Evolutionary conservation across 2,329 filamentous ascomycete genomes (phyloP), one percentile per base, ranked within the genome.

Genomic region (Lasiodiplodia theobromae): DNA sequence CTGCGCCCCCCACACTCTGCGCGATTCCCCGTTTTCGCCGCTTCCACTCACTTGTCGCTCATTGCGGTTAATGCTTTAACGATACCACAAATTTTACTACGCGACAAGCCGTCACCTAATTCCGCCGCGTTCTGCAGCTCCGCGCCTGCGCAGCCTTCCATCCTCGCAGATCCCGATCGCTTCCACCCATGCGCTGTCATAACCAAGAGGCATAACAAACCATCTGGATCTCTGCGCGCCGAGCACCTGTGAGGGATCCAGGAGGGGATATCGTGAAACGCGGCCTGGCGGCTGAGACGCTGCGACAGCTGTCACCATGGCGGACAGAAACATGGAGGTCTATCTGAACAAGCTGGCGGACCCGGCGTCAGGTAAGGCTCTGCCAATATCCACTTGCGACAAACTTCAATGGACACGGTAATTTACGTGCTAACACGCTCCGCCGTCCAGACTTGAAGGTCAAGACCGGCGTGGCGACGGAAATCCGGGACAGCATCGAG

Each of bases 401-500:
- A 44, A 66, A 47, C 18, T 10, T 7, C n/a, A 11, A 10, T 12
- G 44, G n/a, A 11, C 14, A n/a, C 18, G 44, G 44, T 14, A 10
- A 8, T 18, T 11, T 14, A 6, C 14, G 16, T 38, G 44, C 60
- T 69, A 51, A 60, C 23, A 21, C 38, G 21, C 25, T 56, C 25
- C 37, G n/a, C 2, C n/a, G 38, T 58, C 52, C 68, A 97, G 96
- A 98, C 83, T 83, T 91, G 69, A 93, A 92, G 82, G 82, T 89
- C 69, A 96, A 94, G 83, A 87, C 92, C 71, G 92, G 93, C 75
- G 89, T 94, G 71, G 93, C 95, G 71, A 89, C 91, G 65, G 91
- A 94, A 72, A 86, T 99, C 75, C 93, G 96, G 78, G 96, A 99
- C 82, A 93, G 88, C 75, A 90, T 98, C 73, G 96, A 99, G 75